Evolutionary conservation across 768 basidiomycete genomes (phyloP), one percentile per base, ranked within the genome.

Genomic region (Mycena galopus): DNA sequence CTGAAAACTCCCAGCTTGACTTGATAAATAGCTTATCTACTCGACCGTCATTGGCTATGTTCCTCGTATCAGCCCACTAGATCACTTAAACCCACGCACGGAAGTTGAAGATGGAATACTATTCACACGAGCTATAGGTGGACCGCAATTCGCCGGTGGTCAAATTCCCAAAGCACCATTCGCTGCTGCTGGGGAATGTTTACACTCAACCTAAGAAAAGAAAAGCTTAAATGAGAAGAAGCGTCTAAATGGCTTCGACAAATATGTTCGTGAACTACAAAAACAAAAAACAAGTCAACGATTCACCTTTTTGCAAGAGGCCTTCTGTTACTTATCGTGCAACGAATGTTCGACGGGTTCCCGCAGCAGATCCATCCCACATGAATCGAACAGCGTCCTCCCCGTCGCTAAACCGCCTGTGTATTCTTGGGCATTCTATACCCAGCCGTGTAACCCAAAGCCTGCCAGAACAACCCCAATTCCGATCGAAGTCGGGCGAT

Each of bases 371-470:
- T 39, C 27, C 58, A 10, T 60, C 39, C 39, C 39, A 10, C 12
- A 39, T 14, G 35, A 14, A 37, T 37, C 14, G 35, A 16, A 39
- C 16, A 1, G n/a, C 17, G 6, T 30, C 21, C 29, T n/a, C n/a
- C 25, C 70, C 64, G 64, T 71, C 64, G 70, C 70, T 58, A 51
- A 60, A 65, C 47, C 33, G 44, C 30, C n/a, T 3, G 19, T 23
- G 27, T 64, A 65, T 71, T 71, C 32, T 29, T 58, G 53, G 39
- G 12, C 19, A 50, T 21, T 42, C 23, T 30, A 25, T 23, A n/a
- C 32, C 30, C 27, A 44, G 17, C 30, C 63, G 69, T 64, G 69
- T 37, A 60, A 71, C 51, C 47, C 47, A 55, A 55, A 57, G 70
- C 51, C 35, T 60, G 65, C 69, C 12, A 11, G n/a, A 19, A 21